These are phyloP conservation scores for Penicillium canariense DNA, from an alignment of 495 filamentous ascomycete genomes.

Conservation along the genomic window DNA sequence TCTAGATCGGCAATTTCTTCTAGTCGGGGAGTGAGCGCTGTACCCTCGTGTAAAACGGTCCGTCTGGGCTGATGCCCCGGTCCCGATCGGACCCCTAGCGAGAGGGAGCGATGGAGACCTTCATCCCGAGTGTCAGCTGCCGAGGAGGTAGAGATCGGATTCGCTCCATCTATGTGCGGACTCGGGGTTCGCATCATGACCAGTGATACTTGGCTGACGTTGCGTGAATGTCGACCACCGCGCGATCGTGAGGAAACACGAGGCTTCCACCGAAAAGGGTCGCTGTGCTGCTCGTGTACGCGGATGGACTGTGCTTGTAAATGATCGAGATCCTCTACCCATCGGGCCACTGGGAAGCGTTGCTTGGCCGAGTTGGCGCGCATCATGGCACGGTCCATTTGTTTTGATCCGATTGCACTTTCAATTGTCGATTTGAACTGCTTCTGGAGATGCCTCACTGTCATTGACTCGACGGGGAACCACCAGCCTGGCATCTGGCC, in stretches of 20 bases:
- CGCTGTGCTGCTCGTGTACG: constrained; percentile 40
- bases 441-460: constrained; percentile 63
- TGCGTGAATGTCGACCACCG: no score
- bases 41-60: constrained; percentile 28
- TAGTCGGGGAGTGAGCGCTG: constrained; percentile 17
- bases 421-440: constrained; percentile 71
- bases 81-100: constrained; percentile 45
- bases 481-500: constrained; percentile 78
- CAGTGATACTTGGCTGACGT: no score
- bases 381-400: constrained; percentile 61
- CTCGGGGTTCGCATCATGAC: no score
- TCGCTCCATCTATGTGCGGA: no score
- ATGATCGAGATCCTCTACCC: constrained; percentile 61
- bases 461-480: constrained; percentile 67
- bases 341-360: constrained; percentile 70
- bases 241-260: no score
- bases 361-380: constrained; percentile 71
- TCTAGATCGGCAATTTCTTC: constrained; percentile 45
- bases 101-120: constrained; percentile 42
- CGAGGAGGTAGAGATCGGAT: no score
- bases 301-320: constrained; percentile 55
- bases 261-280: constrained; percentile 34
- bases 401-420: constrained; percentile 61
- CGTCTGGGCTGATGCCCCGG: constrained; percentile 42
- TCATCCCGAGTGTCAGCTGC: no score